Conservation (phyloP, 306 rosid genomes). For the Comarum palustre region DNA sequence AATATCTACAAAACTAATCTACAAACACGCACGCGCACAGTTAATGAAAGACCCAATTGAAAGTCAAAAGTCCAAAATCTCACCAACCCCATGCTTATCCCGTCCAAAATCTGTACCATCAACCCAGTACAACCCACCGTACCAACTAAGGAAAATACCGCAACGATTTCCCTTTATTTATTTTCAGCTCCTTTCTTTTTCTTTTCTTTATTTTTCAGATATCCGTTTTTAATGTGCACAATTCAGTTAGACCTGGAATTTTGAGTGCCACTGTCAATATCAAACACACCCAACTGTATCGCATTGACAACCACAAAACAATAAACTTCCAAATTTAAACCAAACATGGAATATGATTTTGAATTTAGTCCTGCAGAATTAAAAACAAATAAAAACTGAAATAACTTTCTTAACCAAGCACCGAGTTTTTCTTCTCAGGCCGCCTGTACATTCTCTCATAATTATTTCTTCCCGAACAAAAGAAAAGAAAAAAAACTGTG, state of each 20-base stretch:
- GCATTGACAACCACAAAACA: not conserved
- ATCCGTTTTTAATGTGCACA: not conserved
- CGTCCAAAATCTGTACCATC: not conserved
- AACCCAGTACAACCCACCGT: slow-evolving; percentile 11
- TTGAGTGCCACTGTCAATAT: not conserved
- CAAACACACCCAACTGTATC: not conserved
- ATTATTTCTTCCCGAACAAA: not conserved
- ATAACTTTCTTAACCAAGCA: not conserved
- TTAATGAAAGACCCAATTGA: not conserved
- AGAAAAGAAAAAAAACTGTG: not conserved
- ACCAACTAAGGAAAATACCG: not conserved
- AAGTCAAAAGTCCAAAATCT: not conserved
- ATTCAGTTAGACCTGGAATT: not conserved
- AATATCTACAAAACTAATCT: not conserved
- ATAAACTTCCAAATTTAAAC: not conserved
- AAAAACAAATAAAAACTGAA: not conserved
- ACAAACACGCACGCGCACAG: not conserved
- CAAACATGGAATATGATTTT: not conserved
- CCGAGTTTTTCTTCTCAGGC: not conserved
- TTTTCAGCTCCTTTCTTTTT: not conserved
- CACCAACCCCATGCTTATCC: not conserved
- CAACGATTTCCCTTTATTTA: not conserved
- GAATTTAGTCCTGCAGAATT: not conserved
- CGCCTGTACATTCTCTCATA: slow-evolving; percentile 22
- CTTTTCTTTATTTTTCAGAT: not conserved